Percentiles rank a stretch among this genome's conserved stretches.
Evolutionary conservation across 768 basidiomycete genomes (phyloP).

Genomic region (Crucibulum laeve): DNA sequence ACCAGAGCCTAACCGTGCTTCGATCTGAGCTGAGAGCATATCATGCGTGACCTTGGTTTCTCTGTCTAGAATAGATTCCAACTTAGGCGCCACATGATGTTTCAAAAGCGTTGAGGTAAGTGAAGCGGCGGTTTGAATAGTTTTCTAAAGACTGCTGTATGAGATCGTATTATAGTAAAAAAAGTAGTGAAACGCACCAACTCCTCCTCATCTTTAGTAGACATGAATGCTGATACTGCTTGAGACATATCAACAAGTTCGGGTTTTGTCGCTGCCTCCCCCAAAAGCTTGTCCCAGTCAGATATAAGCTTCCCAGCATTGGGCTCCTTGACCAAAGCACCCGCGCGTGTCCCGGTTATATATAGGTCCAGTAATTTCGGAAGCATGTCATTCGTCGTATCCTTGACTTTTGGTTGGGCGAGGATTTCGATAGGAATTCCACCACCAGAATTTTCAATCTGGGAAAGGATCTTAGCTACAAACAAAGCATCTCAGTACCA

Average conservation of each 20-base stretch:
- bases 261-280: conserved; percentile 52
- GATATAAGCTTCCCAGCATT: conserved; percentile 81
- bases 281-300: conserved; percentile 77
- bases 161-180: conserved; percentile 5
- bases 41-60: conserved; percentile 91
- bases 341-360: conserved; percentile 61
- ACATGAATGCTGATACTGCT: conserved; percentile 74
- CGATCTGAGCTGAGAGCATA: conserved; percentile 78
- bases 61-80: conserved; percentile 88
- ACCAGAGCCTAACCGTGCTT: conserved; percentile 82
- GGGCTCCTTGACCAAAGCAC: conserved; percentile 76
- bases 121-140: conserved; percentile 64
- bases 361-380: conserved; percentile 64
- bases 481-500: conserved; percentile 5
- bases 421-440: conserved; percentile 71
- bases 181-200: conserved; percentile 49
- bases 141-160: conserved; percentile 51
- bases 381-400: conserved; percentile 69
- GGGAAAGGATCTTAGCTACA: conserved; percentile 81
- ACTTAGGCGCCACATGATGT: conserved; percentile 81
- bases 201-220: conserved; percentile 90
- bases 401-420: conserved; percentile 77
- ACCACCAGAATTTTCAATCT: conserved; percentile 57
- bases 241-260: conserved; percentile 77
- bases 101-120: conserved; percentile 83